Percentiles rank a stretch among this genome's conserved stretches.
phyloP scores from a whole-genome alignment of 2,329 filamentous ascomycete genomes.

The Bipolaris cookei region DNA sequence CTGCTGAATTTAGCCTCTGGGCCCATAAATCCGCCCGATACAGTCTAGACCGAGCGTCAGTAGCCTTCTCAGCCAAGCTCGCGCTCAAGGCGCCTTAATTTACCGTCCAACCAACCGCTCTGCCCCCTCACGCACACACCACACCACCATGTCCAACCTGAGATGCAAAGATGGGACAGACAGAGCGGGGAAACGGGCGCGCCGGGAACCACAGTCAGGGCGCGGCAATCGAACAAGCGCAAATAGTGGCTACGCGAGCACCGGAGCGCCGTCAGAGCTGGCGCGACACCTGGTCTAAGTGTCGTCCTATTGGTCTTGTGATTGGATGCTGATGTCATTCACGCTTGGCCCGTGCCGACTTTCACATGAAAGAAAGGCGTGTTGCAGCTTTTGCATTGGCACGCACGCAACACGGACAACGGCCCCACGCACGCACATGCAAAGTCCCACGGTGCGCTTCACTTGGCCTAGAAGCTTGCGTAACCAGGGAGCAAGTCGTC shows the following conservation, averaged over 20 bases:
- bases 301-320: slow-evolving; percentile 2
- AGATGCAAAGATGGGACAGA: not conserved
- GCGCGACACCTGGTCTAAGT: no score
- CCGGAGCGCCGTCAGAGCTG: not conserved
- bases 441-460: slow-evolving; percentile 16
- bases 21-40: not conserved
- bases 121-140: not conserved
- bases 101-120: not conserved
- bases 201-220: not conserved
- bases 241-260: not conserved
- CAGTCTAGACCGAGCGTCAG: not conserved
- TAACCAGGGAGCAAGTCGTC: slow-evolving; percentile 8
- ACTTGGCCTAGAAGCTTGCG: slow-evolving; percentile 19
- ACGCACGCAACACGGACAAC: slow-evolving; percentile 16
- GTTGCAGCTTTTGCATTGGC: not conserved
- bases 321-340: slow-evolving; percentile 21
- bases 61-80: not conserved
- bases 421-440: slow-evolving; percentile 21
- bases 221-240: not conserved
- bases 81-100: not conserved
- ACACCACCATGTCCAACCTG: no score
- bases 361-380: slow-evolving; percentile 20
- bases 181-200: not conserved
- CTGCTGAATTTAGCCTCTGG: not conserved
- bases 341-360: slow-evolving; percentile 13